A percentile compares a stretch with the other conserved stretches of the same genome.
phyloP scores from a whole-genome alignment of 2,329 filamentous ascomycete genomes.

The Stagonosporopsis cucurbitacearum region DNA sequence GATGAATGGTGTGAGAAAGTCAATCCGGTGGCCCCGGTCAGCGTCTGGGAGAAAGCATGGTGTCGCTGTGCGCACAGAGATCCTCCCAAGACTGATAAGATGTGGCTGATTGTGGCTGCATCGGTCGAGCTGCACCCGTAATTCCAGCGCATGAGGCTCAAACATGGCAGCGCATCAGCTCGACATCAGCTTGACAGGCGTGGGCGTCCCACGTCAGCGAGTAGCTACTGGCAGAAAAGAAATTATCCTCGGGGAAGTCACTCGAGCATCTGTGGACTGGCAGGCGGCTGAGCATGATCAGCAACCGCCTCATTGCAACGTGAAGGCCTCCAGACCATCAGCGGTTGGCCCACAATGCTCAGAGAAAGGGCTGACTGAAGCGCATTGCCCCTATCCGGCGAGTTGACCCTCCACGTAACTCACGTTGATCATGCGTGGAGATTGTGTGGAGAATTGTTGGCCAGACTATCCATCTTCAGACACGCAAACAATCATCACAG shows the following conservation, averaged over 20 bases:
- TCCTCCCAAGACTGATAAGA: neutral
- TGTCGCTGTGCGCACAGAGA: neutral
- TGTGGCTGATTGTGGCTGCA: constrained; percentile 16
- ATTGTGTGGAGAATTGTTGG: constrained; percentile 14
- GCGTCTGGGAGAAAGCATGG: neutral
- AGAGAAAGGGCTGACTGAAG: constrained; percentile 9
- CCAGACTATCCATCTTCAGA: constrained; percentile 8
- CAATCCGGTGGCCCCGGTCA: neutral
- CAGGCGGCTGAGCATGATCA: constrained; percentile 1
- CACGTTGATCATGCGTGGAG: constrained; percentile 18
- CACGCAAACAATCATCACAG: neutral
- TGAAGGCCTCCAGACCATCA: constrained; percentile 12
- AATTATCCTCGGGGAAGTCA: neutral
- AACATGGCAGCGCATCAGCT: neutral
- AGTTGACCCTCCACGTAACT: constrained; percentile 2
- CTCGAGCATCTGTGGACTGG: neutral
- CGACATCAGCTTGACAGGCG: constrained; percentile 1
- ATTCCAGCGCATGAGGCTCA: neutral
- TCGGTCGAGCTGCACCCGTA: neutral
- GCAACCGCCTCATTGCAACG: constrained; percentile 12
- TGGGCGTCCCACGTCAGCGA: constrained; percentile 12
- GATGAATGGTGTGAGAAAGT: neutral
- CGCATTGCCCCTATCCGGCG: constrained; percentile 10
- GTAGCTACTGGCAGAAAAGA: constrained; percentile 9
- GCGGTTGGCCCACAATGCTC: constrained; percentile 9